Evolutionary conservation across 2,329 filamentous ascomycete genomes (phyloP), one percentile per base, ranked within the genome.

Genomic region (Fusarium secorum): DNA sequence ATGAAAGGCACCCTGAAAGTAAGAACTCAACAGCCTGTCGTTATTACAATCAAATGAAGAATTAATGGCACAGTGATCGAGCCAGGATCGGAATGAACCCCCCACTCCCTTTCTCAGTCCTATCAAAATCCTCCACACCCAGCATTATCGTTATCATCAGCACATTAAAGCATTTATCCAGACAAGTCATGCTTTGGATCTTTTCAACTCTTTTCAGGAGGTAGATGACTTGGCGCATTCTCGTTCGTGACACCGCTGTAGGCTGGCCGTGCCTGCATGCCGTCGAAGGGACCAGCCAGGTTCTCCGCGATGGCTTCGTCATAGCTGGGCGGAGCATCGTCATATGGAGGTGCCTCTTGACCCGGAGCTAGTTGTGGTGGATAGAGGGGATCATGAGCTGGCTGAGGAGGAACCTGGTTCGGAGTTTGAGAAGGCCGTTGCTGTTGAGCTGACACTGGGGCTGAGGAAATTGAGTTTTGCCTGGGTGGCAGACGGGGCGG

Each of bases 271-370:
- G 91, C 78, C 42, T 80, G 77, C 67, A 75, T 70, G 83, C 66
- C 92, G 77, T 93, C 88, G 60, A 94, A 88, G 3, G 93, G 93
- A 38, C 88, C 91, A 0, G 84, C 80, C 68, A 96, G 81, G 64
- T 90, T 88, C 71, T 93, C 91, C 11, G 94, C 94, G 81, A 98
- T 91, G 17, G 94, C 94, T 80, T 98, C 95, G 81, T 97, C 94
- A 77, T 98, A 98, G 76, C 93, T 97, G 11, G 95, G 95, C 22
- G 95, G 95, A n/a, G 94, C 93, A 60, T 96, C 94, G 35, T 93
- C 91, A 70, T 88, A 85, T 1, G 79, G 77, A 22, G 83, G 80
- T 3, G 79, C 84, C 13, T 81, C 78, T 38, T 85, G 85, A n/a
- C 79, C 78, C 1, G 79, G 77, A 8, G 68, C 74, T 24, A 90